A percentile compares a stretch with the other conserved stretches of the same genome.
These are phyloP conservation scores for Tricholoma furcatifolium DNA, from an alignment of 768 basidiomycete species.

Conservation along the genomic window DNA sequence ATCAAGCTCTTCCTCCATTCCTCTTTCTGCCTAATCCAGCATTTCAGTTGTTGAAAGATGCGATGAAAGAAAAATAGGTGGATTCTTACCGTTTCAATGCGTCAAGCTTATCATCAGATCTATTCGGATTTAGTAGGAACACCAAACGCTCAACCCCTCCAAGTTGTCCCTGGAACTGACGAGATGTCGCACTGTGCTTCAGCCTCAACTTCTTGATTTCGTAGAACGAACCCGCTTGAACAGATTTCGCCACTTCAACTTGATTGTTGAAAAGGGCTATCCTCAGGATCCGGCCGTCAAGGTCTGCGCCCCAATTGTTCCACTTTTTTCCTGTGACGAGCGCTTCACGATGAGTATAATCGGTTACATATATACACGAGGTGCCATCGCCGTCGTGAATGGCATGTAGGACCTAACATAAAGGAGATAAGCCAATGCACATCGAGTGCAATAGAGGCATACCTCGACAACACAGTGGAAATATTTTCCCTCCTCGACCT, in stretches of 20 bases:
- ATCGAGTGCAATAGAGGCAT: constrained; percentile 1
- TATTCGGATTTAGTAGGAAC: constrained; percentile 37
- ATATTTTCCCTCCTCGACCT: constrained; percentile 40
- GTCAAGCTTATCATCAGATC: constrained; percentile 34
- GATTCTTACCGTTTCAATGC: constrained; percentile 44
- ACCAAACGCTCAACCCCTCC: constrained; percentile 48
- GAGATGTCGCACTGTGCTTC: constrained; percentile 28
- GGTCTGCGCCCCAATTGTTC: constrained; percentile 39
- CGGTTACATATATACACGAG: constrained; percentile 56
- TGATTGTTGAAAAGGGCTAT: constrained; percentile 53
- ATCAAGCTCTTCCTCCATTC: constrained; percentile 22
- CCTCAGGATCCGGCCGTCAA: constrained; percentile 51
- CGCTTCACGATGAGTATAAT: constrained; percentile 55
- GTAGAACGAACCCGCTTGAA: constrained; percentile 42
- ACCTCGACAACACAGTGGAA: constrained; percentile 65
- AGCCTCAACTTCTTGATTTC: constrained; percentile 52
- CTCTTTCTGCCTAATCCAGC: constrained; percentile 25
- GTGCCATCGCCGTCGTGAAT: constrained; percentile 29
- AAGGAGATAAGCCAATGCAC: neutral
- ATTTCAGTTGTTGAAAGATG: neutral
- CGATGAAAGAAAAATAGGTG: constrained; percentile 10
- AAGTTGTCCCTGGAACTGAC: constrained; percentile 40
- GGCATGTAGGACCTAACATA: constrained; percentile 46
- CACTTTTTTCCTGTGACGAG: constrained; percentile 30
- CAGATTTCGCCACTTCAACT: constrained; percentile 31